Conservation (phyloP, 2,329 filamentous ascomycete genomes). For the Trichoderma arundinaceum region DNA sequence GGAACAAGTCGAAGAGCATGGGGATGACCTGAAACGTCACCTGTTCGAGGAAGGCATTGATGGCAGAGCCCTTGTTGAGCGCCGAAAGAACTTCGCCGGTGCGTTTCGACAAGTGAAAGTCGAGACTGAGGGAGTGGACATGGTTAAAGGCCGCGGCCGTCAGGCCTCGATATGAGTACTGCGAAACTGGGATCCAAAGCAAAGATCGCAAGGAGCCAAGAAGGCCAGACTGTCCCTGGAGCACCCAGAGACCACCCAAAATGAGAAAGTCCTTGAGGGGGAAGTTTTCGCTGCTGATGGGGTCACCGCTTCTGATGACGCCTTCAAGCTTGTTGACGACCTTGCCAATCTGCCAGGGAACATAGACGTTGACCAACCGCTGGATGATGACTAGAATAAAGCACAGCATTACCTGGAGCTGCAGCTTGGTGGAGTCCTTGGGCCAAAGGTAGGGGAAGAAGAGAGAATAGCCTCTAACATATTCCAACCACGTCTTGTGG, state of each 20-base stretch:
- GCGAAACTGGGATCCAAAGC: slow-evolving; percentile 94
- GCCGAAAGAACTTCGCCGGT: slow-evolving; percentile 96
- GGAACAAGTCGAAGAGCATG: slow-evolving; percentile 87
- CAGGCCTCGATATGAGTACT: slow-evolving; percentile 93
- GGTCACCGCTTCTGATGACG: slow-evolving; percentile 50
- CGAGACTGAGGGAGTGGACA: slow-evolving; percentile 90
- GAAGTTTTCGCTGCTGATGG: slow-evolving; percentile 44
- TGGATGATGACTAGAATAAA: slow-evolving; percentile 81
- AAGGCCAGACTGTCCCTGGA: slow-evolving; percentile 88
- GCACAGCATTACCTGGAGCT: slow-evolving; percentile 80
- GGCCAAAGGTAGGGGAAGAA: slow-evolving; percentile 99
- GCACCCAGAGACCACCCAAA: slow-evolving; percentile 73
- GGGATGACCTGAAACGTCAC: slow-evolving; percentile 95
- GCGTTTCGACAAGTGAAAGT: slow-evolving; percentile 95
- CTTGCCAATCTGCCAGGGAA: slow-evolving; percentile 78
- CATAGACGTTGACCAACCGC: slow-evolving; percentile 82
- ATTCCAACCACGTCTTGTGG: slow-evolving; percentile 94
- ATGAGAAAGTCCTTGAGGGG: slow-evolving; percentile 45
- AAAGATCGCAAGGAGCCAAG: slow-evolving; percentile 81
- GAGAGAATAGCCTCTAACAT: slow-evolving; percentile 86
- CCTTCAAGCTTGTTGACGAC: slow-evolving; percentile 76
- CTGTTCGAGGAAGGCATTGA: slow-evolving; percentile 96
- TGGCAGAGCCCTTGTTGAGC: slow-evolving; percentile 91
- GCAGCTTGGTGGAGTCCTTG: slow-evolving; percentile 73
- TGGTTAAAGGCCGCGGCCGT: slow-evolving; percentile 97